Evolutionary conservation across 2,329 filamentous ascomycete species (phyloP), one percentile per base, ranked within the genome.

Genomic region (Exserohilum turcica): DNA sequence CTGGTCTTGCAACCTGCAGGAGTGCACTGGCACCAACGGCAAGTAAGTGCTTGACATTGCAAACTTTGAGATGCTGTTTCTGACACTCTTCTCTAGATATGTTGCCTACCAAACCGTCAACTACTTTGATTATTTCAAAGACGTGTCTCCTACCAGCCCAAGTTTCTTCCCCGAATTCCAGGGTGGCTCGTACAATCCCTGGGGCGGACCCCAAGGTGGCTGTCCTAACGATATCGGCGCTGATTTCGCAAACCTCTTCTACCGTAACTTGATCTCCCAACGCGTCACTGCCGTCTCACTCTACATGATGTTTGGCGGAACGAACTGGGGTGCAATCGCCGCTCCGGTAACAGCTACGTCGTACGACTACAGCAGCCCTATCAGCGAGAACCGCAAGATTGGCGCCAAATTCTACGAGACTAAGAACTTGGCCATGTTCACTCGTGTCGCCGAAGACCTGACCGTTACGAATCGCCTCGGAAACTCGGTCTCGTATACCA

Each of bases 271-370:
- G 47, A 81, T 87, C 21, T 82, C 78, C 21, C 82, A 87, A 60
- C 77, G 82, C 0, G 79, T 86, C 3, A 84, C 83, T 0, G 83
- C 82, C 0, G 79, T 86, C 48, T 85, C 80, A 27, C 68, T 88
- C 2, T 88, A 88, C 65, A 87, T 88, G 84, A 72, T 85, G 45
- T 88, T 81, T 46, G 85, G 85, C 3, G 85, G 85, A 2, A 87
- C 85, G 0, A 86, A 83, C 56, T 87, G 84, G 84, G 85, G 84
- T 5, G 80, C 80, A 42, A 73, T 85, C 27, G 81, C 83, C 10
- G 79, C 80, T 3, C 83, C 85, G 0, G 80, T 83, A 1, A 83
- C 84, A 27, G 83, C 80, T 1, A 83, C 81, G 3, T 85, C 82
- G 28, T 87, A 87, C 59, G 85, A 87, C 65, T 87, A 87, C 65